Evolutionary conservation across 805 yeast species (phyloP).

Genomic region (Yamadazyma kitorensis): DNA sequence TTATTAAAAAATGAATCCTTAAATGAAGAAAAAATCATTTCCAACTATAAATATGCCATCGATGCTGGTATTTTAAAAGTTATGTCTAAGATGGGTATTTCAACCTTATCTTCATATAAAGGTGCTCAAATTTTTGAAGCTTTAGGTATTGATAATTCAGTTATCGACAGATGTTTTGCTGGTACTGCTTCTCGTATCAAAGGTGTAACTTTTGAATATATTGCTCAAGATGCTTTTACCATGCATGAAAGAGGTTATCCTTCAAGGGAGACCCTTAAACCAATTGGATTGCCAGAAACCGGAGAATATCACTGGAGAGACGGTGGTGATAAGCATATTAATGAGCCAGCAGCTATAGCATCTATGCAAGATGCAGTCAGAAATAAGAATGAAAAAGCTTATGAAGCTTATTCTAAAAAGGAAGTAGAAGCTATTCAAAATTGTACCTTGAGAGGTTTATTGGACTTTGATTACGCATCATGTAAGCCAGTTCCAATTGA

Average conservation of each 20-base stretch:
- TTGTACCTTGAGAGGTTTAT: slow-evolving; percentile 91
- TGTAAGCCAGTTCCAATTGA: slow-evolving; percentile 84
- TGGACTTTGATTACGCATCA: slow-evolving; percentile 80
- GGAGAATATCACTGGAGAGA: slow-evolving; percentile 99
- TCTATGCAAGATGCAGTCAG: slow-evolving; percentile 97
- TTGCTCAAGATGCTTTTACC: slow-evolving; percentile 95
- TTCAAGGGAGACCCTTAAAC: slow-evolving; percentile 63
- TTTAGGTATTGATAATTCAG: slow-evolving; percentile 91
- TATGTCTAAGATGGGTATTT: slow-evolving; percentile 99
- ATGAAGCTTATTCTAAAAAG: slow-evolving; percentile 82
- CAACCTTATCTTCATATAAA: slow-evolving; percentile 96
- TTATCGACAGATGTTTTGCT: slow-evolving; percentile 91
- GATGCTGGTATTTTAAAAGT: slow-evolving; percentile 94
- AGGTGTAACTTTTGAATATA: slow-evolving; percentile 92
- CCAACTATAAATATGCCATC: slow-evolving; percentile 78
- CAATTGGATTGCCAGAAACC: slow-evolving; percentile 79
- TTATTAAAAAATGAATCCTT: slow-evolving; percentile 56
- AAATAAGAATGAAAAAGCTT: slow-evolving; percentile 91
- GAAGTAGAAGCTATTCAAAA: slow-evolving; percentile 89
- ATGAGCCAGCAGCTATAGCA: slow-evolving; percentile 94
- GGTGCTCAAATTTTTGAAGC: slow-evolving; percentile 99
- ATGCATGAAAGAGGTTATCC: slow-evolving; percentile 94
- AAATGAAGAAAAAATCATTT: slow-evolving; percentile 57
- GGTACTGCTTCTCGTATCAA: slow-evolving; percentile 97
- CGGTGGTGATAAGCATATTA: slow-evolving; percentile 94